These are phyloP conservation scores for Fusarium albosuccineum DNA, from an alignment of 2,329 filamentous ascomycete species.

Conservation along the genomic window DNA sequence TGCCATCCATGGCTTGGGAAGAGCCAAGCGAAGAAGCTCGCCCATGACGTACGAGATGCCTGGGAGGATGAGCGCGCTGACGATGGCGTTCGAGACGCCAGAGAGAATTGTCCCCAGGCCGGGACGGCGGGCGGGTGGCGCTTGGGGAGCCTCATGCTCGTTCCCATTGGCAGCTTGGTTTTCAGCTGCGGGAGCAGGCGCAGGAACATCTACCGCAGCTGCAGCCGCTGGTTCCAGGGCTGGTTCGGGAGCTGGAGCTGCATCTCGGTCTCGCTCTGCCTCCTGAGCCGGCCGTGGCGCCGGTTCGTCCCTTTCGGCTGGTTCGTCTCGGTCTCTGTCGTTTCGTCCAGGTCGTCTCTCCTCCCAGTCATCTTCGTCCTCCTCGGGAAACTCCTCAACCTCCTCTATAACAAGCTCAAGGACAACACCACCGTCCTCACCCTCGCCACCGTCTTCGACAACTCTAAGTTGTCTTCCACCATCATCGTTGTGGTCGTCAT, in stretches of 20 bases:
- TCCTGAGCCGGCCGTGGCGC: conserved; percentile 7
- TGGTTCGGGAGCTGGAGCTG: conserved; percentile 8
- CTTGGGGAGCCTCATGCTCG: conserved; percentile 51
- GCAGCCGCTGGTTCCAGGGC: background rate
- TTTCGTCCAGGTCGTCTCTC: conserved; percentile 40
- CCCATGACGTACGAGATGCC: conserved; percentile 84
- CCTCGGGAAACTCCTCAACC: conserved; percentile 55
- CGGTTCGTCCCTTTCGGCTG: conserved; percentile 13
- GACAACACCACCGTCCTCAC: conserved; percentile 48
- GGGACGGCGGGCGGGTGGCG: conserved; percentile 51
- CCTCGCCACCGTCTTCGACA: conserved; percentile 32
- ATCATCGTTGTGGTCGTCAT: conserved; percentile 41
- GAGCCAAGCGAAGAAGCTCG: conserved; percentile 74
- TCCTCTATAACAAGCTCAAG: conserved; percentile 53
- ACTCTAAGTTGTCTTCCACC: conserved; percentile 35
- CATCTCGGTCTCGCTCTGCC: conserved; percentile 6
- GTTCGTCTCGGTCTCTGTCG: conserved; percentile 18
- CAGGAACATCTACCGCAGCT: background rate
- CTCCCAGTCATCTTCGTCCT: conserved; percentile 55
- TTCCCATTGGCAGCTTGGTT: conserved; percentile 24
- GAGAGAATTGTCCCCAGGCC: conserved; percentile 55
- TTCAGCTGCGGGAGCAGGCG: background rate
- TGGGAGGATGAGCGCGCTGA: conserved; percentile 79
- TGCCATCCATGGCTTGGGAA: conserved; percentile 77
- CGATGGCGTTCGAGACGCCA: conserved; percentile 62